Conservation (phyloP, 164 flowering plant genomes). For the Nymphaea thermarum region DNA sequence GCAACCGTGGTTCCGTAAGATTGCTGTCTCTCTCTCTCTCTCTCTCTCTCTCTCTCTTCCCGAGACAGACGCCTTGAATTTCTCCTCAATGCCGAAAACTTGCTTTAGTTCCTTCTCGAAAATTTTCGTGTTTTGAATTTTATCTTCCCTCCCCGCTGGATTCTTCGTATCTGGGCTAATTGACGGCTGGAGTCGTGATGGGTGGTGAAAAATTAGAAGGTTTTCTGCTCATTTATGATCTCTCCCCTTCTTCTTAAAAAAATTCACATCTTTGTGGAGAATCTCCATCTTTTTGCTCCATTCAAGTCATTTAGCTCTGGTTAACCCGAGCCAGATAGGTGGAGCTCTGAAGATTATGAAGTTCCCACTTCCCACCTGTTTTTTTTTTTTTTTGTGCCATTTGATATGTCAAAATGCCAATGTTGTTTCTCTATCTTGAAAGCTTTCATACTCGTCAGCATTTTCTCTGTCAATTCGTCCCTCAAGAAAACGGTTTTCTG, state of each 20-base stretch:
- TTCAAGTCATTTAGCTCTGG: not conserved
- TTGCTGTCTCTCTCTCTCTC: not conserved
- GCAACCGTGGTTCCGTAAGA: slow-evolving; percentile 13
- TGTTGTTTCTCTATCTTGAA: not conserved
- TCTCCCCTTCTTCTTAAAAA: too few species aligned
- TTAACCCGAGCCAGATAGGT: not conserved
- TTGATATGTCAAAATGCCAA: too few species aligned
- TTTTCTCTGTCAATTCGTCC: not conserved
- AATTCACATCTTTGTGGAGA: too few species aligned
- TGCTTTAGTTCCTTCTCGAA: not conserved
- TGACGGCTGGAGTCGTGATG: not conserved
- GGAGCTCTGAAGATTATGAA: not conserved
- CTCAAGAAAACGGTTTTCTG: not conserved
- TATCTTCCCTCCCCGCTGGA: not conserved
- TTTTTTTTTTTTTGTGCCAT: not conserved
- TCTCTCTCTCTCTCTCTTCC: not conserved
- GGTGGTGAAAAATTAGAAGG: not conserved
- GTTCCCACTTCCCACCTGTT: not conserved
- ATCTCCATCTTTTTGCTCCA: not conserved
- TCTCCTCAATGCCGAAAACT: not conserved
- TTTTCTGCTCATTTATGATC: too few species aligned
- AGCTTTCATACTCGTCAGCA: not conserved
- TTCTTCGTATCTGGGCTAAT: not conserved
- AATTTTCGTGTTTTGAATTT: not conserved
- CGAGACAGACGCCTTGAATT: not conserved